Conservation (phyloP, 1,284 basidiomycete species). For the Puccinia horiana region DNA sequence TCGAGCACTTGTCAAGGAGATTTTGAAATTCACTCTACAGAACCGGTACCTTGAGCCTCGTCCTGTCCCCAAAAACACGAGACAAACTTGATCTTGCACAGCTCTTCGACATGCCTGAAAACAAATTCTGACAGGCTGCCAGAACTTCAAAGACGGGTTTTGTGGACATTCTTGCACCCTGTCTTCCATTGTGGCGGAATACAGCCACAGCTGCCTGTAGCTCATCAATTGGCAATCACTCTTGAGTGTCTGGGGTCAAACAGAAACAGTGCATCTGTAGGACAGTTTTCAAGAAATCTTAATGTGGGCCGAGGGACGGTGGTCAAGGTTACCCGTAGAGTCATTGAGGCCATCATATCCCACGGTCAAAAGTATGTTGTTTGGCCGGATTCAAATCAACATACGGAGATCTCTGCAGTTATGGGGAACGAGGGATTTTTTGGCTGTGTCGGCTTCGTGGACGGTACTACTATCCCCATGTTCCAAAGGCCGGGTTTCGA, state of each 20-base stretch:
- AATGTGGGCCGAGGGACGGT: constrained; percentile 12
- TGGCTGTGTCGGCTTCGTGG: constrained; percentile 18
- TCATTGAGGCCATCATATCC: neutral
- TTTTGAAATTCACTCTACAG: neutral
- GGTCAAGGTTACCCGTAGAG: neutral
- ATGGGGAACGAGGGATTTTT: neutral
- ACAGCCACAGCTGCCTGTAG: neutral
- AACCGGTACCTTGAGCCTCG: neutral
- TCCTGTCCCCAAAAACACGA: neutral
- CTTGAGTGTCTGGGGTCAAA: constrained; percentile 27
- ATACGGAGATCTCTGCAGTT: neutral
- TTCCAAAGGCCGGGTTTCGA: neutral
- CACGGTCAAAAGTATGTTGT: neutral
- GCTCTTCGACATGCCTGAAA: neutral
- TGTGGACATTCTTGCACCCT: neutral
- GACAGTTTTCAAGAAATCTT: neutral
- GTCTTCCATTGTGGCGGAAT: constrained; percentile 3
- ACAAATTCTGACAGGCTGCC: neutral
- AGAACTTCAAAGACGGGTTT: constrained; percentile 3
- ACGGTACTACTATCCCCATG: constrained; percentile 18
- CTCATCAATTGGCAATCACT: constrained; percentile 31
- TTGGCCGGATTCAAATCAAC: neutral
- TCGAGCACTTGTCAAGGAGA: neutral
- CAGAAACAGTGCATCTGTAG: constrained; percentile 1
- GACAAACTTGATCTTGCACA: neutral